Conservation (phyloP, 345 rosid genomes). For the Eucalyptus cloeziana region DNA sequence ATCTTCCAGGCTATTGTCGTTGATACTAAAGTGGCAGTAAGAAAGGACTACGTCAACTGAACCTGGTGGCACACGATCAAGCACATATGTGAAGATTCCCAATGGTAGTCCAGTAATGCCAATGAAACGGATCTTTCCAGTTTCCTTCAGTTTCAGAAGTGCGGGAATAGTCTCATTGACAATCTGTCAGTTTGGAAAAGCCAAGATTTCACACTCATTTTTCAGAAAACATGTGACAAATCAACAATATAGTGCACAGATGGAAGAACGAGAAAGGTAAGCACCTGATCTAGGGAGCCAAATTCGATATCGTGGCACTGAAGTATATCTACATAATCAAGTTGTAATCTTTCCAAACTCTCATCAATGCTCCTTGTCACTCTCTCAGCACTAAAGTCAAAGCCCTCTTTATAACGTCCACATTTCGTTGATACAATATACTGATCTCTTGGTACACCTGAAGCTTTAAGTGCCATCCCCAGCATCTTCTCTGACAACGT, state of each 20-base stretch:
- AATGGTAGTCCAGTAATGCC: constrained; percentile 95
- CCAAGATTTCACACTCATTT: not conserved
- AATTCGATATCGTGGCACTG: constrained; percentile 91
- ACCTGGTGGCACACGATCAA: constrained; percentile 76
- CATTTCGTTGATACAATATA: constrained; percentile 84
- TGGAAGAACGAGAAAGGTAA: not conserved
- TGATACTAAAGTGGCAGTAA: constrained; percentile 72
- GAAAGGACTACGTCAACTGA: constrained; percentile 71
- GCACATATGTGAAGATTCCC: constrained; percentile 50
- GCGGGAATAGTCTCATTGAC: constrained; percentile 95
- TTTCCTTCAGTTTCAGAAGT: constrained; percentile 65
- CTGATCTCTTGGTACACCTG: constrained; percentile 57
- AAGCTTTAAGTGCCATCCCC: constrained; percentile 69
- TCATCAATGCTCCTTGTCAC: constrained; percentile 75
- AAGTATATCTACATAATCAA: constrained; percentile 83
- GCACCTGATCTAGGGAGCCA: constrained; percentile 85
- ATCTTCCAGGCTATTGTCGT: constrained; percentile 63
- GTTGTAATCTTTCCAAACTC: constrained; percentile 79
- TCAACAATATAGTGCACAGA: not conserved
- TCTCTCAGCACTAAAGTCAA: constrained; percentile 93
- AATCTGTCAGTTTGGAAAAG: constrained; percentile 24
- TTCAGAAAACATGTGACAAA: not conserved
- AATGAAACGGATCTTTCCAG: constrained; percentile 72
- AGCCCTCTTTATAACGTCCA: constrained; percentile 74
- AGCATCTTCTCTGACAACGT: constrained; percentile 93